These are phyloP conservation scores for Acorus calamus DNA, from an alignment of 106 monocot genomes.

Conservation along the genomic window DNA sequence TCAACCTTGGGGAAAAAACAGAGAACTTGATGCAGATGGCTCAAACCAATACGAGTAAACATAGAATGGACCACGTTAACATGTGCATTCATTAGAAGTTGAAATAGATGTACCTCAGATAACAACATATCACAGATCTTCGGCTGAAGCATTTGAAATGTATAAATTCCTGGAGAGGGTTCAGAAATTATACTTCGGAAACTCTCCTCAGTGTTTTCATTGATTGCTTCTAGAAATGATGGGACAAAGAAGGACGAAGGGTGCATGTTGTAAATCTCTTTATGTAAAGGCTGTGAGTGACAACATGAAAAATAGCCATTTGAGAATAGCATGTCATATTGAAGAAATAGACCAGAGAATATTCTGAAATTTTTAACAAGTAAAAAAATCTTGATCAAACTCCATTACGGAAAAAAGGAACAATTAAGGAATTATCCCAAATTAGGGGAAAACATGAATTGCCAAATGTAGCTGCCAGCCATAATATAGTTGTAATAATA, in stretches of 20 bases:
- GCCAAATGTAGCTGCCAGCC: no score
- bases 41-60: conserved; percentile 1
- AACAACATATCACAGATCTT: conserved; percentile 68
- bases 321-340: not conserved
- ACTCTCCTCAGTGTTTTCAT: conserved; percentile 60
- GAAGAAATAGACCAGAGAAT: not conserved
- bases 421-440: no score
- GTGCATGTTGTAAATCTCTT: conserved; percentile 57
- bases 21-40: conserved; percentile 3
- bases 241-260: conserved; percentile 64
- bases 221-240: conserved; percentile 73
- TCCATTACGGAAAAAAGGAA: no score
- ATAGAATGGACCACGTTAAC: not conserved
- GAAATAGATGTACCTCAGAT: conserved; percentile 59
- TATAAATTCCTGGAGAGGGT: conserved; percentile 74
- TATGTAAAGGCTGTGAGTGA: conserved; percentile 61
- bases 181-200: conserved; percentile 76
- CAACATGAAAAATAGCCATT: not conserved
- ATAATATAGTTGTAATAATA: no score
- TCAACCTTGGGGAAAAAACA: conserved; percentile 42
- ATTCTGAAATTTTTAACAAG: no score
- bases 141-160: conserved; percentile 88
- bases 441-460: no score
- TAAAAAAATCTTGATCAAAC: no score
- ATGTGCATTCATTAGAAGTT: not conserved